A percentile compares a stretch with the other conserved stretches of the same genome.
These are phyloP conservation scores for Fusarium multiceps DNA, from an alignment of 2,329 filamentous ascomycete species.

Conservation along the genomic window DNA sequence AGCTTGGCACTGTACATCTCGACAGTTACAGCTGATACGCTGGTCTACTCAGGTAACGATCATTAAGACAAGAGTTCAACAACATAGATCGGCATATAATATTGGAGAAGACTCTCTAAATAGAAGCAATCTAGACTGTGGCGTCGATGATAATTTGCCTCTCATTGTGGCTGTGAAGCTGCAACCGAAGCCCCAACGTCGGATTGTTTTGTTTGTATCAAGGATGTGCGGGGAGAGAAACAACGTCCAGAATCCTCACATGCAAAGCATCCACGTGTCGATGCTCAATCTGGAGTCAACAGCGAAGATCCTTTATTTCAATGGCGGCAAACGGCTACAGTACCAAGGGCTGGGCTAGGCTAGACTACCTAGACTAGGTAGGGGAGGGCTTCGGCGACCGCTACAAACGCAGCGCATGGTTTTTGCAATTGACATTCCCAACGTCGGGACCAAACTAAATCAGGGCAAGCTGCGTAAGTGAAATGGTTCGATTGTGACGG, in stretches of 20 bases:
- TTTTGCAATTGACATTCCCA: conserved; percentile 38
- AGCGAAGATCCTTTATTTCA: conserved; percentile 34
- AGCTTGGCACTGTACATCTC: background rate
- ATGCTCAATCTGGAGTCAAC: conserved; percentile 28
- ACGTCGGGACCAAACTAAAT: conserved; percentile 36
- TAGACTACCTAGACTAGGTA: background rate
- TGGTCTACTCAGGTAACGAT: conserved; percentile 23
- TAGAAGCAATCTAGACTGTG: conserved; percentile 28
- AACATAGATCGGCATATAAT: conserved; percentile 9
- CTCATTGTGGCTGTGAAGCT: conserved; percentile 33
- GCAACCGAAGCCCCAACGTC: background rate
- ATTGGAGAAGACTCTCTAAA: conserved; percentile 3
- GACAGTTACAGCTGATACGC: background rate
- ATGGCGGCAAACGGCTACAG: conserved; percentile 20
- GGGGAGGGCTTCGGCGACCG: conserved; percentile 37
- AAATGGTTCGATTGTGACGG: conserved; percentile 45
- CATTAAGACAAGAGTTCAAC: conserved; percentile 24
- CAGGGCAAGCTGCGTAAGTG: conserved; percentile 32
- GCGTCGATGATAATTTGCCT: conserved; percentile 28
- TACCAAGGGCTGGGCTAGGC: conserved; percentile 6
- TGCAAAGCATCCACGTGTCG: conserved; percentile 36
- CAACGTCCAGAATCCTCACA: conserved; percentile 15
- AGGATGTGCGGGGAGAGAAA: conserved; percentile 9
- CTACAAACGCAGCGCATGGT: conserved; percentile 35
- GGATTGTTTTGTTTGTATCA: conserved; percentile 1